Base-by-base conservation (phyloP, 2,329 filamentous ascomycete genomes). In the Xylaria sp. region DNA sequence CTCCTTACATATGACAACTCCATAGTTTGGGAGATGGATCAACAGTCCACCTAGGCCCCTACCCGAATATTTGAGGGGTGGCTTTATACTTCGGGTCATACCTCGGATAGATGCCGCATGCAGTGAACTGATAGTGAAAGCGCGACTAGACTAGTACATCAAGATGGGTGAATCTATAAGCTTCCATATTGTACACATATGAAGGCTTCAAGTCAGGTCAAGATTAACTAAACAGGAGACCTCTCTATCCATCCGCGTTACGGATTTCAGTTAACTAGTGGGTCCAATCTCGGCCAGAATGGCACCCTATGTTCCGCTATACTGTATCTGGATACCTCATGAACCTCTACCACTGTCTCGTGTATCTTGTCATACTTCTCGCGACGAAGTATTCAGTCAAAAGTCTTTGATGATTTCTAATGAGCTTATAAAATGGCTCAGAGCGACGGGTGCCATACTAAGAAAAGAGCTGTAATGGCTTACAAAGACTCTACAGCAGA, bases 1-100 rank as follows among this genome's bases (percentile, higher is more conserved):
- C 11, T 42, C 42, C 63, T 66, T 68, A 44, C 66, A 68, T 51
- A 68, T 63, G 33, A 68, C 63, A 31, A 68, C 63, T 48, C 59
- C 51, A 23, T 68, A 64, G 23, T 26, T 36, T 6, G 63, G 66
- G 20, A 66, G 66, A 62, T 68, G 23, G 38, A 15, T 66, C 38
- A 68, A 36, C 15, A 68, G 36, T 36, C 44, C 63, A 13, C 66
- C 63, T 4, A 66, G 46, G 33, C 51, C 53, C 4, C 31, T 26
- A 23, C 20, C 20, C 28, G 57, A 28, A 42, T 23, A 31, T 15
- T 44, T 31, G 6, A 62, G 58, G 26, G 48, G 57, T 20, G 57
- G 42, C 51, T 66, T 68, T 23, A 42, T 23, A 28, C 58, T 51
- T 59, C 63, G 63, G 31, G 66, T 62, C 66, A 68, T 68, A 2